These are phyloP conservation scores for Senecio squalidus DNA, from an alignment of 140 eudicot genomes.

Conservation along the genomic window DNA sequence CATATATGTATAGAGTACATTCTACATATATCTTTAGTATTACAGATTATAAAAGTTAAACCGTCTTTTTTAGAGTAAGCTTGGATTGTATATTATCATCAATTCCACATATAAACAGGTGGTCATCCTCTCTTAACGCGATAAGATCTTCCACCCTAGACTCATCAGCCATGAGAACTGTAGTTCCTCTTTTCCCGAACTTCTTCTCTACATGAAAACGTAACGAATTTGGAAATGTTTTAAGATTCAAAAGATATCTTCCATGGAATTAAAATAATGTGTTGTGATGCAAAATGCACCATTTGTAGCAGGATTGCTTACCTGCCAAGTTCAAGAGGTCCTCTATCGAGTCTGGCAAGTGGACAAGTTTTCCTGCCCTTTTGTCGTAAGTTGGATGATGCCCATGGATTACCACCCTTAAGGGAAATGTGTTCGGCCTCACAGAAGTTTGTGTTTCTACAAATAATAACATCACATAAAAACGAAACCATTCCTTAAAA, in stretches of 20 bases:
- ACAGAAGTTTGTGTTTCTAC: conserved; percentile 44
- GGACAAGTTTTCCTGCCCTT: conserved; percentile 54
- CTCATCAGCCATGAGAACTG: conserved; percentile 66
- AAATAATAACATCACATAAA: conserved; percentile 19
- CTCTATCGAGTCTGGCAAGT: too few relatives aligned
- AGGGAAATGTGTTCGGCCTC: conserved; percentile 23
- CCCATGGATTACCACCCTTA: conserved; percentile 66
- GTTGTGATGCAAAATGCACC: conserved; percentile 7
- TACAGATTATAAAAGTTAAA: conserved; percentile 9
- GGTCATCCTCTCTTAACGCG: conserved; percentile 75
- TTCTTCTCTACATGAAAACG: conserved; percentile 56
- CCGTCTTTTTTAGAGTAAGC: not conserved
- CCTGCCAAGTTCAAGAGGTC: conserved; percentile 70
- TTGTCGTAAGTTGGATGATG: conserved; percentile 50
- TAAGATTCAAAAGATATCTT: conserved; percentile 1
- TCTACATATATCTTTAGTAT: conserved; percentile 4
- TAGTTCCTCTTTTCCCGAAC: conserved; percentile 69
- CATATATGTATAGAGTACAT: conserved; percentile 21
- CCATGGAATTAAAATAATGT: conserved; percentile 1
- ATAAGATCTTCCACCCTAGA: conserved; percentile 69
- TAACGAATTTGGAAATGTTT: conserved; percentile 11
- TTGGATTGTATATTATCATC: conserved; percentile 4
- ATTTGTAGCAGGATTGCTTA: conserved; percentile 22
- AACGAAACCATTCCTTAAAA: too few relatives aligned
- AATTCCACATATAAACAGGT: conserved; percentile 47